Base-by-base conservation (phyloP, 345 rosid genomes). In the Triadica sebifera region DNA sequence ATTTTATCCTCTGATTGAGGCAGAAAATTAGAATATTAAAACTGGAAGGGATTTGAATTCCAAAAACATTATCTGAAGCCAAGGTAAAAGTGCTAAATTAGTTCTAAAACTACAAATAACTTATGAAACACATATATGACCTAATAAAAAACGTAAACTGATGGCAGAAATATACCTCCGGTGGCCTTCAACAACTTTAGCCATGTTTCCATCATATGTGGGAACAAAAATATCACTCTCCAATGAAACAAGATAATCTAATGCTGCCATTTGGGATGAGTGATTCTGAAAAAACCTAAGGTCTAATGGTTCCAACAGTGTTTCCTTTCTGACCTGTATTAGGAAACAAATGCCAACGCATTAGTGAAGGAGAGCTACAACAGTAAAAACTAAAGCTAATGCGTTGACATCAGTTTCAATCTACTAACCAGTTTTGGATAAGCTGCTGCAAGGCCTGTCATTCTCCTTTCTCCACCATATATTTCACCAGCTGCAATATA, bases 141-240 rank as follows among this genome's bases (percentile, higher is more conserved):
- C 34, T 8, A 37, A 61, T 39, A 20, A 43, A 63, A 29, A 56
- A n/a, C n/a, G 13, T 4, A 65, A 70, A 41, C 5, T 39, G 11
- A 16, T 20, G 5, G 34, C 34, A 65, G 66, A 71, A 53, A 39
- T 20, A 61, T 81, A 94, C 99, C 98, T 90, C 74, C 99, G 89
- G 81, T 96, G 99, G 79, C 99, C 99, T 89, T 93, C 97, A 37
- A 96, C 98, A 62, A 93, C 98, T 86, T 91, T 96, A 1, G 99
- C 99, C 99, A 96, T 96, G 89, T 96, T 96, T 61, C 99, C 99
- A 71, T 91, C 93, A 78, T 91, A 96, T 1, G 99, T 96, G 50
- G 98, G 98, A 43, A 96, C 89, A 51, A 96, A 93, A 72, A 96
- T 86, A 79, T 96, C 98, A 83, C 98, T 96, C 81, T 96, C 98